These are phyloP conservation scores for Hymenoscyphus infarciens DNA, from an alignment of 2,329 filamentous ascomycete genomes.

Conservation along the genomic window DNA sequence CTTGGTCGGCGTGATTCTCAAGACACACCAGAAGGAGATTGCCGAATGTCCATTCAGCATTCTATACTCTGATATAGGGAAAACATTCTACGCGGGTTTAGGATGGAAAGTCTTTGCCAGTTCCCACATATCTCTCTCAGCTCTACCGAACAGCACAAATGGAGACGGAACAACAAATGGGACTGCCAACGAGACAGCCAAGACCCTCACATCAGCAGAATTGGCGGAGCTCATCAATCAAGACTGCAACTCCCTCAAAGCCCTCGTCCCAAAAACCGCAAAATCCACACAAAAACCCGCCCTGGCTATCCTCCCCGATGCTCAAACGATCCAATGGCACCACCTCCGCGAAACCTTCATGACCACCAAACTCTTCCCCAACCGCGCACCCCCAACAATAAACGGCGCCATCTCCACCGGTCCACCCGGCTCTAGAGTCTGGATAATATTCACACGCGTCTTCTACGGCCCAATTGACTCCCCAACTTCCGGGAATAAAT, in stretches of 20 bases:
- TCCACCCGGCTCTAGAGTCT: conserved; percentile 53
- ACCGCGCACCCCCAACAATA: conserved; percentile 47
- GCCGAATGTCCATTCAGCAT: conserved; percentile 62
- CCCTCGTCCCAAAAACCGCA: conserved; percentile 37
- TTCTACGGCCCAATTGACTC: conserved; percentile 54
- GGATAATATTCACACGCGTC: conserved; percentile 69
- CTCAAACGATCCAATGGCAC: conserved; percentile 70
- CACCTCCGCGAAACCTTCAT: conserved; percentile 79
- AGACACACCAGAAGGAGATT: conserved; percentile 48
- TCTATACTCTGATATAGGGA: conserved; percentile 83
- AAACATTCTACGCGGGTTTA: conserved; percentile 71
- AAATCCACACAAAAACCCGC: conserved; percentile 38
- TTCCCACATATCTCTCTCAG: conserved; percentile 63
- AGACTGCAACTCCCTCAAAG: conserved; percentile 61
- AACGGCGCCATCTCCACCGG: conserved; percentile 67
- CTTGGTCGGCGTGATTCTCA: conserved; percentile 56
- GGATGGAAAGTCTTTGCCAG: conserved; percentile 76
- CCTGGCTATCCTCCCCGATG: conserved; percentile 66
- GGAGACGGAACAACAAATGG: conserved; percentile 19
- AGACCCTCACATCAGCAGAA: conserved; percentile 50
- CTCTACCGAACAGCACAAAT: conserved; percentile 33
- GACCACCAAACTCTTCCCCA: conserved; percentile 56
- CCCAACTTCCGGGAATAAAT: conserved; percentile 53
- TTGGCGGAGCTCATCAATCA: conserved; percentile 58
- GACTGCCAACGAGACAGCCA: conserved; percentile 3